phyloP scores from a whole-genome alignment of 2,329 filamentous ascomycete genomes.

The Cercospora brassicicola region DNA sequence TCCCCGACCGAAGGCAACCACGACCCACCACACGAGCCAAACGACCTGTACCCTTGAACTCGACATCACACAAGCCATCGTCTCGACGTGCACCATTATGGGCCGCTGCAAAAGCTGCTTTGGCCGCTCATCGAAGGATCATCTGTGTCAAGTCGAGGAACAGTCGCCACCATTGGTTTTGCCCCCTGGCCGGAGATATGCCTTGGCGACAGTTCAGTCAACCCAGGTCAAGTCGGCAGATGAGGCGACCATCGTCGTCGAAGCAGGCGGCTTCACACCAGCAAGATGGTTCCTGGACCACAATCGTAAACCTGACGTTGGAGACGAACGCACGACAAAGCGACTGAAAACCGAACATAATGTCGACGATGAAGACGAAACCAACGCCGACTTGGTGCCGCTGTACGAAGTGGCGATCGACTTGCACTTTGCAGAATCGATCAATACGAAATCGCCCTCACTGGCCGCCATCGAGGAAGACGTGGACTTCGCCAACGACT shows the following conservation, averaged over 20 bases:
- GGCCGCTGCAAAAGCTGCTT: not conserved
- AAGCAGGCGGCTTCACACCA: constrained; percentile 37
- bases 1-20: not conserved
- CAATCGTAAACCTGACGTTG: constrained; percentile 15
- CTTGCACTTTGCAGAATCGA: constrained; percentile 32
- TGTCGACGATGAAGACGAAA: not conserved
- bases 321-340: constrained; percentile 31
- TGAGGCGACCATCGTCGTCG: constrained; percentile 33
- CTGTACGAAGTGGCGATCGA: constrained; percentile 34
- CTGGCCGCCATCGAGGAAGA: constrained; percentile 22
- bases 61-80: not conserved
- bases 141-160: not conserved
- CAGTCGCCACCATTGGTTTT: constrained; percentile 9
- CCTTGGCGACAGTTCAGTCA: constrained; percentile 31
- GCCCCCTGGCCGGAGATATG: constrained; percentile 26
- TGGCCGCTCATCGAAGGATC: not conserved
- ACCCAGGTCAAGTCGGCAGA: constrained; percentile 33
- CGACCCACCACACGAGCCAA: not conserved
- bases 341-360: constrained; percentile 20
- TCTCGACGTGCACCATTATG: not conserved
- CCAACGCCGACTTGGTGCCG: constrained; percentile 21
- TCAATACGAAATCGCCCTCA: constrained; percentile 12
- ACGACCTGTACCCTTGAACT: not conserved
- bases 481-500: constrained; percentile 26
- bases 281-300: constrained; percentile 37